Percentiles rank a stretch among this genome's conserved stretches.
phyloP scores from a whole-genome alignment of 805 yeast genomes.

The Yamadazyma olivae region DNA sequence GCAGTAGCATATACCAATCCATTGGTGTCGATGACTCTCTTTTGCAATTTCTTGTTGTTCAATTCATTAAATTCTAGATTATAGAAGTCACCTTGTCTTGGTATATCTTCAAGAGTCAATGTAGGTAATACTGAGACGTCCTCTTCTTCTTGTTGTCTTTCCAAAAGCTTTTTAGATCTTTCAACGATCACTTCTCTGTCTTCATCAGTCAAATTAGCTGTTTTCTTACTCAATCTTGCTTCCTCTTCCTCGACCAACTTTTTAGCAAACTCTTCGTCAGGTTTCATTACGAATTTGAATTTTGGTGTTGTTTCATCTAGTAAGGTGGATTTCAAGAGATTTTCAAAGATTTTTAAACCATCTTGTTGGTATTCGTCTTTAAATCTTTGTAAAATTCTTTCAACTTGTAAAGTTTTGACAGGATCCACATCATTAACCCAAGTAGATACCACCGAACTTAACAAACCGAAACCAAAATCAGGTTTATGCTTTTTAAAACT shows the following conservation, averaged over 20 bases:
- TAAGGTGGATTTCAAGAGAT: slow-evolving; percentile 53
- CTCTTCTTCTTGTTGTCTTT: slow-evolving; percentile 64
- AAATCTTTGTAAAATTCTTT: slow-evolving; percentile 56
- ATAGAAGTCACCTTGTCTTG: slow-evolving; percentile 46
- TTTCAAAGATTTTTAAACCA: slow-evolving; percentile 55
- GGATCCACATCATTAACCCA: slow-evolving; percentile 87
- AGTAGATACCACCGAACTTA: slow-evolving; percentile 73
- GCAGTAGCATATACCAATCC: slow-evolving; percentile 78
- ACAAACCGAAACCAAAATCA: slow-evolving; percentile 78
- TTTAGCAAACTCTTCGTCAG: slow-evolving; percentile 55
- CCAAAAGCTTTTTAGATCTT: slow-evolving; percentile 58
- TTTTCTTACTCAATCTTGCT: slow-evolving; percentile 43
- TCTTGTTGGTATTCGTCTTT: slow-evolving; percentile 51
- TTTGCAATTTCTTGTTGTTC: slow-evolving; percentile 32
- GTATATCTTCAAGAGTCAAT: slow-evolving; percentile 69
- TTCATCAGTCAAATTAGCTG: slow-evolving; percentile 43
- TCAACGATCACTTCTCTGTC: slow-evolving; percentile 58
- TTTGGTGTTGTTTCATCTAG: slow-evolving; percentile 44
- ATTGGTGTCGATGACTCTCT: slow-evolving; percentile 66
- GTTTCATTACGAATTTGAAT: slow-evolving; percentile 76
- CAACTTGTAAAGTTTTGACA: slow-evolving; percentile 62
- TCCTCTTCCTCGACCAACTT: slow-evolving; percentile 55
- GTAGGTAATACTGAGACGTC: slow-evolving; percentile 82
- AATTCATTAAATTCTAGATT: slow-evolving; percentile 26
- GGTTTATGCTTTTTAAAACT: slow-evolving; percentile 83